A percentile compares a stretch with the other conserved stretches of the same genome.
These are phyloP conservation scores for Gilbertella persicaria DNA, from an alignment of 371 early-diverging fungal genomes.

Conservation along the genomic window DNA sequence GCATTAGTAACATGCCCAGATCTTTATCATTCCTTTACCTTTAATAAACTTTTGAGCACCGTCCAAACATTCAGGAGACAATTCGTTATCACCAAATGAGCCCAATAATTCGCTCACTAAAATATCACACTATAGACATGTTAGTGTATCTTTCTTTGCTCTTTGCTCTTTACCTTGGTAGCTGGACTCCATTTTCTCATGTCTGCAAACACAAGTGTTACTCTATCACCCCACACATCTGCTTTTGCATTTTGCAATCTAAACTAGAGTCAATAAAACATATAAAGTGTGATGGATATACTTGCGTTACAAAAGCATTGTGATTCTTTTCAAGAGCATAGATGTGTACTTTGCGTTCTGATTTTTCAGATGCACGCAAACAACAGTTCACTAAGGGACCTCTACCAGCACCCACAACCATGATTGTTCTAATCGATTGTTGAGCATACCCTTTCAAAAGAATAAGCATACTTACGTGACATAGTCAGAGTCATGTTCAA, in stretches of 20 bases:
- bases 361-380: slow-evolving; percentile 73
- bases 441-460: too few species aligned
- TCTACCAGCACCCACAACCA: slow-evolving; percentile 85
- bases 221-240: slow-evolving; percentile 78
- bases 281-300: neutral
- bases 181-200: slow-evolving; percentile 89
- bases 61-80: slow-evolving; percentile 95
- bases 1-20: neutral
- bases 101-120: slow-evolving; percentile 91
- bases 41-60: slow-evolving; percentile 88
- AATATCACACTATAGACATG: slow-evolving; percentile 69
- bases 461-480: slow-evolving; percentile 31
- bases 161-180: too few species aligned
- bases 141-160: too few species aligned
- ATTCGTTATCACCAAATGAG: slow-evolving; percentile 96
- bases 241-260: slow-evolving; percentile 79
- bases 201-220: slow-evolving; percentile 83
- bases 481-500: slow-evolving; percentile 41
- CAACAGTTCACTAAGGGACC: slow-evolving; percentile 86
- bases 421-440: slow-evolving; percentile 69
- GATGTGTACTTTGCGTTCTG: slow-evolving; percentile 65
- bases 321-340: slow-evolving; percentile 96
- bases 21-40: slow-evolving; percentile 34
- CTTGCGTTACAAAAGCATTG: slow-evolving; percentile 88
- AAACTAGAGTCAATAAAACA: neutral